Evolutionary conservation across 306 rosid genomes (phyloP).

Genomic region (Acmispon strigosus): DNA sequence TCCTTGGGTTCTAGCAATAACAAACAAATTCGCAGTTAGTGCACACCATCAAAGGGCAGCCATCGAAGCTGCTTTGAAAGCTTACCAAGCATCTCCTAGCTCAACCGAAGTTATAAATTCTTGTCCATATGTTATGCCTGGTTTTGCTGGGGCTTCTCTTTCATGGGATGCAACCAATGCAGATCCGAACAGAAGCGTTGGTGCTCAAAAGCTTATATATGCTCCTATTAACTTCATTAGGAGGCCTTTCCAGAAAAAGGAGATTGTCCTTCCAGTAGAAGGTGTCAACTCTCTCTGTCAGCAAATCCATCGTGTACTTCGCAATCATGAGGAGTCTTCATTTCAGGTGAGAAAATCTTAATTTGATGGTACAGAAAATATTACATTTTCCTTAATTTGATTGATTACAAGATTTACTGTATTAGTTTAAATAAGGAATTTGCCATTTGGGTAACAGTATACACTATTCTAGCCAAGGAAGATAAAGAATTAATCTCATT

Average conservation of each 20-base stretch:
- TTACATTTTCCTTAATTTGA: neutral
- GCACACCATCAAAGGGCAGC: constrained; percentile 85
- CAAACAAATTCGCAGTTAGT: constrained; percentile 92
- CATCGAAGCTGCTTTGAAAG: constrained; percentile 67
- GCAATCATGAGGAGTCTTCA: constrained; percentile 69
- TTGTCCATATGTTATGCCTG: constrained; percentile 75
- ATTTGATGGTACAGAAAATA: neutral
- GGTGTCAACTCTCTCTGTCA: constrained; percentile 76
- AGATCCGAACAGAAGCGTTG: constrained; percentile 40
- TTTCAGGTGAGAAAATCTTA: constrained; percentile 55
- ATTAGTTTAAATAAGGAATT: neutral
- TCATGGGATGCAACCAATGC: constrained; percentile 49
- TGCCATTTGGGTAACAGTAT: neutral
- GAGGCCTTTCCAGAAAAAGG: constrained; percentile 74
- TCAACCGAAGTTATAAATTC: constrained; percentile 71
- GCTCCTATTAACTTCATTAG: constrained; percentile 67
- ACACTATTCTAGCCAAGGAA: neutral
- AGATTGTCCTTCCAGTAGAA: constrained; percentile 73
- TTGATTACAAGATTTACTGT: neutral
- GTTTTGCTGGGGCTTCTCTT: constrained; percentile 57
- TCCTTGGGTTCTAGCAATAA: constrained; percentile 96
- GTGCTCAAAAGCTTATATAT: constrained; percentile 54
- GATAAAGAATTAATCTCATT: neutral
- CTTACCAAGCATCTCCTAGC: constrained; percentile 68
- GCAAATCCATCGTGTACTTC: constrained; percentile 49